Evolutionary conservation across 192 early-diverging fungal genomes (phyloP).

Genomic region (Entophlyctis helioformis): DNA sequence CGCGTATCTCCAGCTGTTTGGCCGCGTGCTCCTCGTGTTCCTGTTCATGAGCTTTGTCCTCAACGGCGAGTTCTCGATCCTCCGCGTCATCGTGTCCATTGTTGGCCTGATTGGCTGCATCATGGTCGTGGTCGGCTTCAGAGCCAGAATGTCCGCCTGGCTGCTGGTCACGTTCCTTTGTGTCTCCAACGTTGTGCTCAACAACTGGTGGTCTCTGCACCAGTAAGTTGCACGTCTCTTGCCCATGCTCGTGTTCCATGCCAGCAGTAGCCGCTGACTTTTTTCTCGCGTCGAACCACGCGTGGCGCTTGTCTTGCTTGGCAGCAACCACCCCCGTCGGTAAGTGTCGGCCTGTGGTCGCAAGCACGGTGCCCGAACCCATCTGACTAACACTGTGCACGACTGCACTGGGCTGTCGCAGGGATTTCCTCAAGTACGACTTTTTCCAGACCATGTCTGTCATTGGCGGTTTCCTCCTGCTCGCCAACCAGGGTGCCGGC

Average conservation of each 20-base stretch:
- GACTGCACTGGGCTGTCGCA: neutral
- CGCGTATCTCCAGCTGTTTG: constrained; percentile 87
- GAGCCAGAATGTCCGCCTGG: constrained; percentile 93
- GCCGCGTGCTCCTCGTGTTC: constrained; percentile 83
- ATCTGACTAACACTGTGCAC: neutral
- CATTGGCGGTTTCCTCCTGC: constrained; percentile 88
- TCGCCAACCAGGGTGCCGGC: constrained; percentile 73
- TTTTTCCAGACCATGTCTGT: constrained; percentile 96
- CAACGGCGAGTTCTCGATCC: constrained; percentile 66
- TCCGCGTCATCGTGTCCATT: constrained; percentile 56
- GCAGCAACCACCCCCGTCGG: constrained; percentile 49
- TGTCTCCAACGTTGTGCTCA: constrained; percentile 82
- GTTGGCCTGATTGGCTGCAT: constrained; percentile 75
- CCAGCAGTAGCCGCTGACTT: no score
- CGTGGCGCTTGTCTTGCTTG: no score
- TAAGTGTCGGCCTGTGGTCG: constrained; percentile 1
- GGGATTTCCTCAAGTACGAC: constrained; percentile 93
- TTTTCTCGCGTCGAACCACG: no score
- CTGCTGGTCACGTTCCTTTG: constrained; percentile 82
- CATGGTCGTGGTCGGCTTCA: constrained; percentile 96
- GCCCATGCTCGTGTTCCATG: no score
- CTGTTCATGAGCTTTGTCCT: constrained; percentile 85
- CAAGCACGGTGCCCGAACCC: neutral
- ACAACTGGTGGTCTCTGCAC: constrained; percentile 93
- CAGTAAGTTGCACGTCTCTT: constrained; percentile 15